Base-by-base conservation (phyloP, 2,329 filamentous ascomycete genomes). In the Aspergillus pseudotamarii region DNA sequence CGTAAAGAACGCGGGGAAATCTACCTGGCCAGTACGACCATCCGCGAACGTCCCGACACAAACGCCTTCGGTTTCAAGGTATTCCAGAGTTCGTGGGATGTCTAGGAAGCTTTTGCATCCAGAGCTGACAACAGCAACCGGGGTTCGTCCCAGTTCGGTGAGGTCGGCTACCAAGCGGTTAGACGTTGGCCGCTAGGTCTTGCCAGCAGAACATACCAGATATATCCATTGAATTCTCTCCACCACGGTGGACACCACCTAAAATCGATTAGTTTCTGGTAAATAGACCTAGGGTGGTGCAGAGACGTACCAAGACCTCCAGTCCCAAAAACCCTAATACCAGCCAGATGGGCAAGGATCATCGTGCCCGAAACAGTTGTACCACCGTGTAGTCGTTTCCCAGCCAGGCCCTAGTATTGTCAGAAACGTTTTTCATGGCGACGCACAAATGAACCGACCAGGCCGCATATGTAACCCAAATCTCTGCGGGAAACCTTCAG, bases 101-200 rank as follows among this genome's bases (percentile, higher is more conserved):
- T 99, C 95, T 43, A 99, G 84, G 77, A 99, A 98, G 66, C 94
- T 95, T 81, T 99, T 99, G 81, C 93, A 96, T 16, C 95, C 95
- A 68, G 91, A 93, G 77, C 90, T 91, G 58, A 99, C 84, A 2
- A 99, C 94, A 30, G 94, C 90, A 58, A 99, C 90, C 12, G 92
- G 88, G 9, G 94, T 97, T 62, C 93, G 86, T 19, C 95, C 94
- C 57, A 99, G 86, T 82, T 98, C 95, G 4, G 92, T 97, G 64
- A 99, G 84, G 79, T 99, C 95, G 46, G 95, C 94, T 80, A 54
- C 38, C 53, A 50, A n/a, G 8, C 43, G n/a, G 50, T 65, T 45
- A 58, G 28, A 46, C 5, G 26, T 43, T 30, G 16, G 36, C 9
- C 19, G 19, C 12, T 41, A 34, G 19, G 26, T n/a, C 11, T 34